Conservation (phyloP, 2,329 filamentous ascomycete species). For the Chalara sp. region DNA sequence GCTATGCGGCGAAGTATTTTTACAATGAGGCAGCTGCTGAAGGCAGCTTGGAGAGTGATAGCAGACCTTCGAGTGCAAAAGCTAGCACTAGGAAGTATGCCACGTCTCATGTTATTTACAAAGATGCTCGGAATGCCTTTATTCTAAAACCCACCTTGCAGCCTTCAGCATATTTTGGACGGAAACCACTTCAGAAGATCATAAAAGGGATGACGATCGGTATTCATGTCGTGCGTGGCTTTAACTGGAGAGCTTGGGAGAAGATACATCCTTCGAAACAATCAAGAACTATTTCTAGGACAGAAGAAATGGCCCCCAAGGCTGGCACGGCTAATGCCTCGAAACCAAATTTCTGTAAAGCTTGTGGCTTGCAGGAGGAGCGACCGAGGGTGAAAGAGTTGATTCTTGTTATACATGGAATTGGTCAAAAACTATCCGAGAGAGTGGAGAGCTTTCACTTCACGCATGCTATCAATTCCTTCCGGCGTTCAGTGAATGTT, state of each 20-base stretch:
- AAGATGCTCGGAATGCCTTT: conserved; percentile 69
- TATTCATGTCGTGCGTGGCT: conserved; percentile 82
- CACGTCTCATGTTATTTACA: conserved; percentile 80
- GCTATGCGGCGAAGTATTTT: conserved; percentile 54
- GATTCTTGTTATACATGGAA: conserved; percentile 87
- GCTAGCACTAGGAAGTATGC: conserved; percentile 50
- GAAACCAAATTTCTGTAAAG: conserved; percentile 35
- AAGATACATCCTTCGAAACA: conserved; percentile 47
- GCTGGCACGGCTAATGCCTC: conserved; percentile 10
- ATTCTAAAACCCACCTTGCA: conserved; percentile 79
- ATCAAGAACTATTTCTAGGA: conserved; percentile 25
- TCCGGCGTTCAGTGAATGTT: conserved; percentile 78
- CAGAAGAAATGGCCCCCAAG: conserved; percentile 16
- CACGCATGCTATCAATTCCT: conserved; percentile 89
- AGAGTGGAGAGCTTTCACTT: conserved; percentile 95
- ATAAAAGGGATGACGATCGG: conserved; percentile 72
- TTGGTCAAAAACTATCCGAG: conserved; percentile 93
- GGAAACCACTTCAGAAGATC: conserved; percentile 76
- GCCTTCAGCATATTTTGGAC: conserved; percentile 78
- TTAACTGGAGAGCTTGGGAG: conserved; percentile 72
- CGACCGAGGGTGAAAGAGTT: conserved; percentile 74
- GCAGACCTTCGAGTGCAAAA: conserved; percentile 9
- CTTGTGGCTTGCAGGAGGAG: conserved; percentile 57
- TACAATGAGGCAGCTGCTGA: conserved; percentile 51
- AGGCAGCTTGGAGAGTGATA: conserved; percentile 33